Base-by-base conservation (phyloP, 441 rosid genomes). In the Pelargonium exstipulatum region DNA sequence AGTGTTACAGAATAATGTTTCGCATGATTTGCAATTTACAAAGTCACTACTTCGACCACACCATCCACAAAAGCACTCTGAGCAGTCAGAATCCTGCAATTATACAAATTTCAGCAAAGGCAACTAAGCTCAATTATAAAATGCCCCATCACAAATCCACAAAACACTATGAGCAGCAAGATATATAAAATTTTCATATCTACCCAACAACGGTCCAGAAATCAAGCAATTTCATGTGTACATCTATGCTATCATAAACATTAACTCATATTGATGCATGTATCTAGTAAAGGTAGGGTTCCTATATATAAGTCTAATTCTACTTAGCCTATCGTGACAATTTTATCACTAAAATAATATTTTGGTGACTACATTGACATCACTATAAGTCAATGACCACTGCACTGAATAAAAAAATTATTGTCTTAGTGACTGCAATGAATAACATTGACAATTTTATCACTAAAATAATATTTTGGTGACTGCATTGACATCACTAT, bases 21-120 rank as follows among this genome's bases (percentile, higher is more conserved):
- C 85, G 77, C 99, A 96, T 43, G 97, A 91, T 69, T 80, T 84
- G 77, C 99, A 96, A 72, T 84, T 84, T 65, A 93, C 73, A 61
- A 96, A 85, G 77, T 93, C 93, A 73, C 69, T 75, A 74, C 78
- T 75, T 73, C 63, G 85, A 67, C 97, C 98, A 69, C 99, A 96
- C 97, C 99, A 96, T 69, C 86, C 90, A 82, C 99, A 93, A 74
- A 86, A 87, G 77, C 88, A 80, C 75, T 84, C 97, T 29, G 76
- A 76, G 75, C 92, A 84, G 67, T 87, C 88, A 65, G 78, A 61
- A 79, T 85, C 91, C 98, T 96, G 87, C 81, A 71, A 71, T 62
- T 69, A 79, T 63, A 71, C 13, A 20, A 70, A 62, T 32, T 70
- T 48, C 26, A 69, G 60, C 40, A 65, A 66, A 51, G 24, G 68